Conservation (phyloP, 2,329 filamentous ascomycete genomes). For the Aureobasidium sp. region DNA sequence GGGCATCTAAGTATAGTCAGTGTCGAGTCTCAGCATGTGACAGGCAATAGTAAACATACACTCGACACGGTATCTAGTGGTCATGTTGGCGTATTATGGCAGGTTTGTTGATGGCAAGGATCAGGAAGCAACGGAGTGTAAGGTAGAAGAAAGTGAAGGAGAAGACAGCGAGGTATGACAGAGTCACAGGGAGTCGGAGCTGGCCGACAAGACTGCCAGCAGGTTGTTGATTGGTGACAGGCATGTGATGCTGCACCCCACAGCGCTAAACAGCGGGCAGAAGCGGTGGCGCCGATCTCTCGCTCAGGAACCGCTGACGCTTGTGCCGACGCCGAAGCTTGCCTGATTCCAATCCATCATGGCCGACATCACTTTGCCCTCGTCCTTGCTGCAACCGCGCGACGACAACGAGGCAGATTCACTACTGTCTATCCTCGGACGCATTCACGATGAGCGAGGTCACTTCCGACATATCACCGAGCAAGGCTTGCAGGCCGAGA, state of each 20-base stretch:
- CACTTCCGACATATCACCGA: slow-evolving; percentile 77
- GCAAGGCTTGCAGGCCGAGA: slow-evolving; percentile 60
- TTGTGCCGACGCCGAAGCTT: slow-evolving; percentile 5
- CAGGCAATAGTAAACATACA: slow-evolving; percentile 19
- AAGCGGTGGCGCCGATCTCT: slow-evolving; percentile 8
- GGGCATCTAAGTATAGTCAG: slow-evolving; percentile 44
- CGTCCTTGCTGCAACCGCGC: slow-evolving; percentile 51
- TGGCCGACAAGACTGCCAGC: not conserved
- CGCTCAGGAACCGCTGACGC: slow-evolving; percentile 9
- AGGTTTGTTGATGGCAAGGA: not conserved
- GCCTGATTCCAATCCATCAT: not conserved
- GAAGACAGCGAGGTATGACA: not conserved
- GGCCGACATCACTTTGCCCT: slow-evolving; percentile 14
- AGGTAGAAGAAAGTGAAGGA: not conserved
- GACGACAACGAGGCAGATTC: slow-evolving; percentile 48
- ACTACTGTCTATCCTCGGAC: slow-evolving; percentile 67
- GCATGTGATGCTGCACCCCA: slow-evolving; percentile 12
- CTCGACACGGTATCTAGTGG: slow-evolving; percentile 32
- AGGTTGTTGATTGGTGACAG: not conserved
- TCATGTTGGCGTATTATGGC: slow-evolving; percentile 21
- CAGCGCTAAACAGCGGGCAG: slow-evolving; percentile 1
- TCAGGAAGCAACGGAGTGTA: not conserved
- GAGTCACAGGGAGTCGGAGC: not conserved
- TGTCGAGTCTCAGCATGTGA: not conserved
- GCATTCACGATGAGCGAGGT: slow-evolving; percentile 69